Evolutionary conservation across 345 rosid genomes (phyloP).

Genomic region (Aethionema arabicum): DNA sequence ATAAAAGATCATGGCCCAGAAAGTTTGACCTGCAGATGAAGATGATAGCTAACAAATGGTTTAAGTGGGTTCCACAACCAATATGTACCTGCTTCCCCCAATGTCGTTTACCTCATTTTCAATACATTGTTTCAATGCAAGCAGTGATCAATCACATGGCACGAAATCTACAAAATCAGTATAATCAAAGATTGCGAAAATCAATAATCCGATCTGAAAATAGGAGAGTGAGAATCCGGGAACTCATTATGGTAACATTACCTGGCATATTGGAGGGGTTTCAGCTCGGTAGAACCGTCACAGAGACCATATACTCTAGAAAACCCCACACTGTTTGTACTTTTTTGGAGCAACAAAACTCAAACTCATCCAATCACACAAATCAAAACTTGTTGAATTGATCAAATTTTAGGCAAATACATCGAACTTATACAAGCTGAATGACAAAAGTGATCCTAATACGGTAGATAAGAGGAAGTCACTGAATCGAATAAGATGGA

Average conservation of each 20-base stretch:
- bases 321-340: conserved; percentile 7
- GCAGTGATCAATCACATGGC: not conserved
- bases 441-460: not conserved
- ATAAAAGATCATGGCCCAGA: not conserved
- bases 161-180: not conserved
- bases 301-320: conserved; percentile 9
- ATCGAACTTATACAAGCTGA: conserved; percentile 8
- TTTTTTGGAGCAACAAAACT: not conserved
- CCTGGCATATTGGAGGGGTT: conserved; percentile 4
- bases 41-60: not conserved
- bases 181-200: not conserved
- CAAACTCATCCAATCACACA: conserved; percentile 15
- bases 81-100: conserved; percentile 14
- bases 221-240: not conserved
- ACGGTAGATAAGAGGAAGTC: not conserved
- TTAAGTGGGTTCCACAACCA: conserved; percentile 23
- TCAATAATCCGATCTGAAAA: no score
- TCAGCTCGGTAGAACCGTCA: not conserved
- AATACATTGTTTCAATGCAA: not conserved
- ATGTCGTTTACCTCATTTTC: conserved; percentile 10
- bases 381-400: not conserved
- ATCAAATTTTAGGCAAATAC: conserved; percentile 4
- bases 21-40: not conserved
- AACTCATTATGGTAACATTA: not conserved
- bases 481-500: not conserved